phyloP scores from a whole-genome alignment of 345 rosid genomes.

The Syzygium aromaticum region DNA sequence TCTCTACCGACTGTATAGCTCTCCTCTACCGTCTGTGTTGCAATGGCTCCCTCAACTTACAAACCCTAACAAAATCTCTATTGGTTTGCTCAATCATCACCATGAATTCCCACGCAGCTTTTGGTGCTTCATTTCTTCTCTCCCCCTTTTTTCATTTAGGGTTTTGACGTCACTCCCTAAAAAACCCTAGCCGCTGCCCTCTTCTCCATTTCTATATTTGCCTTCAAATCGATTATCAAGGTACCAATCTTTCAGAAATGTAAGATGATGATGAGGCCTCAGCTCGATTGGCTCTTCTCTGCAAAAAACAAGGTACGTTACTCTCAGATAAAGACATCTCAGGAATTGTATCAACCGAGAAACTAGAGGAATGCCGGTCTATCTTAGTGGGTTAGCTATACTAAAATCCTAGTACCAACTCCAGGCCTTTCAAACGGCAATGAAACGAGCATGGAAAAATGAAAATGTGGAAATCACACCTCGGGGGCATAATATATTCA shows the following conservation, averaged over 20 bases:
- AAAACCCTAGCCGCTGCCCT: not conserved
- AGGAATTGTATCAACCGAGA: accelerated
- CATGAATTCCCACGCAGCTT: not conserved
- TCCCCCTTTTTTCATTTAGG: not conserved
- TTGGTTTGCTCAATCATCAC: accelerated
- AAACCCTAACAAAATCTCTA: not conserved
- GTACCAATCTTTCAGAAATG: not conserved
- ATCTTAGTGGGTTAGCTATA: not conserved
- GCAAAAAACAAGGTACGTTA: not conserved
- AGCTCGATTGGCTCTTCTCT: accelerated
- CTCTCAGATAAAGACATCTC: not conserved
- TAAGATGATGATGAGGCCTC: not conserved
- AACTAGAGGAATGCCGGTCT: not conserved
- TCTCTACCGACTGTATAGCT: not conserved
- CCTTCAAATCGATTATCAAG: not conserved
- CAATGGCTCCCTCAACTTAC: not conserved
- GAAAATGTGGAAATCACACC: not conserved
- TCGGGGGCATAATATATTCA: not conserved
- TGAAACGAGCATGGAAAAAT: not conserved
- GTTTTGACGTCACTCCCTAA: not conserved
- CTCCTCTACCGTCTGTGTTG: not conserved
- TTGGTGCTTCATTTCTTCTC: not conserved
- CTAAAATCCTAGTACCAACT: not conserved
- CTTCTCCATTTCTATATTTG: not conserved
- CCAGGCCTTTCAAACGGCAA: accelerated